Evolutionary conservation across 768 basidiomycete species (phyloP).

Genomic region (Phylloporus sp.): DNA sequence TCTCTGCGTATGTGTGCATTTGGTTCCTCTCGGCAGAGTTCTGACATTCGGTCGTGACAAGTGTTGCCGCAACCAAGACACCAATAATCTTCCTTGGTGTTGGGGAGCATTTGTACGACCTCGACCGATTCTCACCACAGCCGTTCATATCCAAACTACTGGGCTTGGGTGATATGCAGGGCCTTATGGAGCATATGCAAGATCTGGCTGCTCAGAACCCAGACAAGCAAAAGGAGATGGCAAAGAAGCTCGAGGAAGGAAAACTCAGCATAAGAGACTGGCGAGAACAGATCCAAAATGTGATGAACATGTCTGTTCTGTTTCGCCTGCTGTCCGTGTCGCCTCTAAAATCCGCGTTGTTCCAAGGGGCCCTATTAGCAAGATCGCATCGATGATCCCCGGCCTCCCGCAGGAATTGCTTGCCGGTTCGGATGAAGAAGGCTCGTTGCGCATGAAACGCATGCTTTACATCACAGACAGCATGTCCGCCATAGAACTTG

Average conservation of each 20-base stretch:
- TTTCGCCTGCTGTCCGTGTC: conserved; percentile 1
- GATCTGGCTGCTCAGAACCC: conserved; percentile 91
- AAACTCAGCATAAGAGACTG: conserved; percentile 96
- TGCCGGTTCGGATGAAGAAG: conserved; percentile 92
- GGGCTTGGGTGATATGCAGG: conserved; percentile 94
- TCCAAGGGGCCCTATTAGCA: conserved; percentile 93
- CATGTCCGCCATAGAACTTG: conserved; percentile 91
- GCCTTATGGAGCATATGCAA: conserved; percentile 98
- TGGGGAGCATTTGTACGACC: conserved; percentile 95
- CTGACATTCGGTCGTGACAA: conserved; percentile 32
- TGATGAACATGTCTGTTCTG: conserved; percentile 90
- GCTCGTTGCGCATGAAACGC: conserved; percentile 84
- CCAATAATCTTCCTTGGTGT: conserved; percentile 99
- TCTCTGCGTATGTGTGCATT: conserved; percentile 78
- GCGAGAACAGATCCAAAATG: conserved; percentile 94
- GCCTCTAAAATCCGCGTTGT: conserved; percentile 5
- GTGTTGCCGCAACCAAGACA: conserved; percentile 97
- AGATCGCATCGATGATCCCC: conserved; percentile 98
- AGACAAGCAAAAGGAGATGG: conserved; percentile 96
- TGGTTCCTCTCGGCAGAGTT: neutral
- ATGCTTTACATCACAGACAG: conserved; percentile 99
- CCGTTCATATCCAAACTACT: conserved; percentile 97
- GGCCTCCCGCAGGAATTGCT: conserved; percentile 90
- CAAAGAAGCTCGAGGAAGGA: conserved; percentile 95
- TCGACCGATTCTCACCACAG: conserved; percentile 92